phyloP scores from a whole-genome alignment of 371 early-diverging fungal species.

The Phascolomyces articulosus region DNA sequence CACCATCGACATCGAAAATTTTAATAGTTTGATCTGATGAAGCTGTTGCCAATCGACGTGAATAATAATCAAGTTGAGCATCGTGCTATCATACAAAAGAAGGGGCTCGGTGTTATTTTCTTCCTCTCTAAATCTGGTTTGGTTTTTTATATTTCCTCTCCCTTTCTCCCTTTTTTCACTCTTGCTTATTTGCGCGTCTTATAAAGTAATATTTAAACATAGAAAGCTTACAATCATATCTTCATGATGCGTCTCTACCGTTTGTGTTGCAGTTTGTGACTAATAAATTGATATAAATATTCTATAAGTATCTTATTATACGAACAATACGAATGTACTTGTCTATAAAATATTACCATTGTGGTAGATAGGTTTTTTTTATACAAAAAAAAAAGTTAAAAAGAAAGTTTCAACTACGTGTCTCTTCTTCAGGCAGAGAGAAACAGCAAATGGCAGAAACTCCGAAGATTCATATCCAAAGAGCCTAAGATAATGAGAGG shows the following conservation, averaged over 20 bases:
- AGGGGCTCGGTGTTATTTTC: neutral
- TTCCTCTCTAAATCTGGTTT: too few relatives aligned
- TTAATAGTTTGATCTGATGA: conserved; percentile 95
- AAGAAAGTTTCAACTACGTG: too few relatives aligned
- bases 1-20: conserved; percentile 89
- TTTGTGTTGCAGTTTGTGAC: conserved; percentile 42
- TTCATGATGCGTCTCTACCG: conserved; percentile 92
- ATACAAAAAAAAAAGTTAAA: too few relatives aligned
- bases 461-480: too few relatives aligned
- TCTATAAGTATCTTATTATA: neutral
- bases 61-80: conserved; percentile 98
- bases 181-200: too few relatives aligned
- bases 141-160: neutral
- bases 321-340: too few relatives aligned
- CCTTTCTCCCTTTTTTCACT: neutral
- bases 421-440: too few relatives aligned
- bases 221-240: conserved; percentile 85
- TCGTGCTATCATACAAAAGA: conserved; percentile 75
- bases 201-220: too few relatives aligned
- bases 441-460: too few relatives aligned
- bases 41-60: conserved; percentile 94
- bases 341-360: neutral
- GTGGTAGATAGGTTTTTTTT: too few relatives aligned
- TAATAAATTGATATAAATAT: neutral
- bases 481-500: too few relatives aligned